A percentile compares a stretch with the other conserved stretches of the same genome.
These are phyloP conservation scores for Quillaja saponaria DNA, from an alignment of 306 rosid genomes.

Conservation along the genomic window DNA sequence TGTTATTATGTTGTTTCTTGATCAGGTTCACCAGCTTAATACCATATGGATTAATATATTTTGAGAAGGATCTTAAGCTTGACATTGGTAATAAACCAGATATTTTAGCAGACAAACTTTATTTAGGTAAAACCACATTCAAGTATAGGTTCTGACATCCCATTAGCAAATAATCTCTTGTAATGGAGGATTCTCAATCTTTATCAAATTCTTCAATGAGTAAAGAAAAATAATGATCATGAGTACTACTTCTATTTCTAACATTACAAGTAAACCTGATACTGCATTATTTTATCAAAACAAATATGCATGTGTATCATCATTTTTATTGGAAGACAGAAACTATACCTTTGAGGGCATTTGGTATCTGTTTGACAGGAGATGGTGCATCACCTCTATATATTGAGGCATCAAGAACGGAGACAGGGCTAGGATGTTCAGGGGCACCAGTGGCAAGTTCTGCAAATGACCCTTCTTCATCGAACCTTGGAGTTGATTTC, in stretches of 20 bases:
- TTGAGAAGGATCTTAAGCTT: no score
- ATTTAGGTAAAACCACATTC: not conserved
- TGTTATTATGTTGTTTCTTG: no score
- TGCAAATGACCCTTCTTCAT: constrained; percentile 48
- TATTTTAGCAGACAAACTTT: not conserved
- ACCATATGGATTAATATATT: no score
- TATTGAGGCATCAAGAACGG: constrained; percentile 70
- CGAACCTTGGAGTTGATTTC: constrained; percentile 51
- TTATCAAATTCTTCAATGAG: not conserved
- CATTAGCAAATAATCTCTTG: not conserved
- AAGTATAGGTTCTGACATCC: not conserved
- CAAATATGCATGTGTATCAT: not conserved
- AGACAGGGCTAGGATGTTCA: constrained; percentile 80
- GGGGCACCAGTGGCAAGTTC: constrained; percentile 55
- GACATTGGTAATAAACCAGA: no score
- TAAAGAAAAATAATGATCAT: not conserved
- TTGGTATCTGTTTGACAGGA: constrained; percentile 53
- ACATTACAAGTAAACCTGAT: constrained; percentile 5
- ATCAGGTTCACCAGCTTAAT: no score
- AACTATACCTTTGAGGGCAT: constrained; percentile 58
- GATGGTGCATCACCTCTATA: constrained; percentile 64
- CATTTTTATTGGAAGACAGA: constrained; percentile 13
- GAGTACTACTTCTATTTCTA: not conserved
- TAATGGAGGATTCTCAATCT: constrained; percentile 13
- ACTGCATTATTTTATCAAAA: constrained; percentile 2